Evolutionary conservation across 2,329 filamentous ascomycete species (phyloP).

Genomic region (Alternaria brassicae): DNA sequence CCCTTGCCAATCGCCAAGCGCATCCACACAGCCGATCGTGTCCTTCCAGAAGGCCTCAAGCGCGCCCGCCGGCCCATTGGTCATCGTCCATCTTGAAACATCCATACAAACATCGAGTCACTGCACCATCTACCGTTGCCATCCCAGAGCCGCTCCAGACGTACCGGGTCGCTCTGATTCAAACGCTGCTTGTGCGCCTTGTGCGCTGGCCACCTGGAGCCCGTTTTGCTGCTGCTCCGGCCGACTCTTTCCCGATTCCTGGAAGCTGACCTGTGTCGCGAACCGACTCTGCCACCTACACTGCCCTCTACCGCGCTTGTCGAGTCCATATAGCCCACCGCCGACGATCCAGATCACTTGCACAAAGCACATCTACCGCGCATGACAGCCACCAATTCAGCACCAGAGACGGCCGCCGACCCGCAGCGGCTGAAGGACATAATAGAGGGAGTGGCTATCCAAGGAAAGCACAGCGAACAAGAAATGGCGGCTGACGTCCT

Average conservation of each 20-base stretch:
- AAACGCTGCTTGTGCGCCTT: constrained; percentile 30
- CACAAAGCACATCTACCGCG: constrained; percentile 29
- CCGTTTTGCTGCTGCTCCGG: constrained; percentile 17
- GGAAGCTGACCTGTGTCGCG: constrained; percentile 4
- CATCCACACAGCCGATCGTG: constrained; percentile 11
- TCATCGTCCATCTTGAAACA: constrained; percentile 25
- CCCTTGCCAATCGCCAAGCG: constrained; percentile 34
- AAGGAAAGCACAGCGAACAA: constrained; percentile 29
- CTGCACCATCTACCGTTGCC: constrained; percentile 26
- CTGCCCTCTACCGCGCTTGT: constrained; percentile 17
- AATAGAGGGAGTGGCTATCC: constrained; percentile 38
- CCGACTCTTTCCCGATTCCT: constrained; percentile 9
- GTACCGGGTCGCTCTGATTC: constrained; percentile 34
- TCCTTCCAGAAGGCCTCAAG: constrained; percentile 35
- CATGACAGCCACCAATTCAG: constrained; percentile 42
- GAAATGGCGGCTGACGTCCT: constrained; percentile 51
- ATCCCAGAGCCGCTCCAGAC: constrained; percentile 32
- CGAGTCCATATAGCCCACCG: constrained; percentile 13
- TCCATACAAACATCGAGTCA: constrained; percentile 29
- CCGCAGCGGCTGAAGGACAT: constrained; percentile 40
- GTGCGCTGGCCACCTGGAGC: constrained; percentile 30
- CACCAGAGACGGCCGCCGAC: constrained; percentile 30
- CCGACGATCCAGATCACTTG: constrained; percentile 28
- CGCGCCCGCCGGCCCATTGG: constrained; percentile 41
- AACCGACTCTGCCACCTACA: constrained; percentile 14